A percentile compares a stretch with the other conserved stretches of the same genome.
Conservation (phyloP, 495 filamentous ascomycete genomes). For the Chaetomidium leptoderma region DNA sequence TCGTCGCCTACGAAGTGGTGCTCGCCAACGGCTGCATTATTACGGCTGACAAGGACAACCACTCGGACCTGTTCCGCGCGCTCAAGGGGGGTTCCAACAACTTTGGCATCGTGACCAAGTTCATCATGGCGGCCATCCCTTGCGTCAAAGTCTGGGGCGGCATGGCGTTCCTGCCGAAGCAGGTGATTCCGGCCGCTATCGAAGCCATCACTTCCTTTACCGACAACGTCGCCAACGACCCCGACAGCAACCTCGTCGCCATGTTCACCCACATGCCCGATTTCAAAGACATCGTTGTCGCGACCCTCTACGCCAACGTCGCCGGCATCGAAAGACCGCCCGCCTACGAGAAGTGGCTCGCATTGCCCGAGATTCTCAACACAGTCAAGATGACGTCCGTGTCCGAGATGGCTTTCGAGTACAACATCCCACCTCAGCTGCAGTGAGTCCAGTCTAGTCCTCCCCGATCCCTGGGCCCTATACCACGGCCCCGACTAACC, state of each 20-base stretch:
- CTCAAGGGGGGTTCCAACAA: conserved; percentile 56
- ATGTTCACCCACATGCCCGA: conserved; percentile 20
- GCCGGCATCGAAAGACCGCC: conserved; percentile 19
- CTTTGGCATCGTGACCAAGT: conserved; percentile 57
- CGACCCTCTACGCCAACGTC: conserved; percentile 21
- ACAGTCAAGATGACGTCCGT: conserved; percentile 24
- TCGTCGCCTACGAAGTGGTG: conserved; percentile 47
- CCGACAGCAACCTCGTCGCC: conserved; percentile 16
- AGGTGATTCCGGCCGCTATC: conserved; percentile 7
- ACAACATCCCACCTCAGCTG: conserved; percentile 9
- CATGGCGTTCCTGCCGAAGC: conserved; percentile 11
- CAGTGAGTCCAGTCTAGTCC: not conserved
- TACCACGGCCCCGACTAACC: not conserved
- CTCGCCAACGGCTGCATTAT: conserved; percentile 34
- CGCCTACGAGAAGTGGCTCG: conserved; percentile 21
- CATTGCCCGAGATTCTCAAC: conserved; percentile 21
- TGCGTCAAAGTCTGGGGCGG: conserved; percentile 21
- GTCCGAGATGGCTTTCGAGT: conserved; percentile 22
- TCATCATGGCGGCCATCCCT: conserved; percentile 26
- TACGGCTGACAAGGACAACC: conserved; percentile 26
- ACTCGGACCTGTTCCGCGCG: conserved; percentile 46
- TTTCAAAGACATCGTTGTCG: conserved; percentile 20
- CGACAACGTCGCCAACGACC: conserved; percentile 24
- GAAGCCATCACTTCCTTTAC: conserved; percentile 23
- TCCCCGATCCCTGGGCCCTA: too few species aligned